Evolutionary conservation across 371 early-diverging fungal genomes (phyloP).

Genomic region (Dinochytrium kinnereticum): DNA sequence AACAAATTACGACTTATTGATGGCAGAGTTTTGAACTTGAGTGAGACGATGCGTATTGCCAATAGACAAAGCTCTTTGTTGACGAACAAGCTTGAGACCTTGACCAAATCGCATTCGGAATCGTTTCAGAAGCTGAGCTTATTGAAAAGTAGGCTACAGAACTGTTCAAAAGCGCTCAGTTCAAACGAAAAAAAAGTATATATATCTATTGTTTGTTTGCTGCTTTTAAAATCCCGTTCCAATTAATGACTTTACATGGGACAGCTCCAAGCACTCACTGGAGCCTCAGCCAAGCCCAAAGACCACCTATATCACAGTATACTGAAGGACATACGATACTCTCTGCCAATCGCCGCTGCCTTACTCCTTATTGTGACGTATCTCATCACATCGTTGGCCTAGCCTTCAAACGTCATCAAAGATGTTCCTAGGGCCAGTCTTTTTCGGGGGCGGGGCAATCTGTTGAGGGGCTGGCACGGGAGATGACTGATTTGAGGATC

Average conservation of each 20-base stretch:
- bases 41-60: not conserved
- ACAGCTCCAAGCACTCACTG: too few species aligned
- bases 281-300: slow-evolving; percentile 3
- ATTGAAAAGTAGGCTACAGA: not conserved
- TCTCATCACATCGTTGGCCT: too few species aligned
- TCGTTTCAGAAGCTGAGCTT: not conserved
- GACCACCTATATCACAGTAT: not conserved
- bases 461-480: not conserved
- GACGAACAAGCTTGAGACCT: not conserved
- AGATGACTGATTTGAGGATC: too few species aligned
- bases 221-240: not conserved
- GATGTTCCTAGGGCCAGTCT: not conserved
- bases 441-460: not conserved
- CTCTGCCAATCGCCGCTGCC: too few species aligned
- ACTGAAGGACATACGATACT: too few species aligned
- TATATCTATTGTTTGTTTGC: not conserved
- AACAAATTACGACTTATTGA: not conserved
- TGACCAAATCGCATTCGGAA: slow-evolving; percentile 6
- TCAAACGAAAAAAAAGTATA: not conserved
- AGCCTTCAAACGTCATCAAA: not conserved
- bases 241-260: not conserved
- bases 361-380: too few species aligned
- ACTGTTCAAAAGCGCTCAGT: not conserved
- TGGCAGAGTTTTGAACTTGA: not conserved
- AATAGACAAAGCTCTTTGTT: not conserved